phyloP scores from a whole-genome alignment of 192 early-diverging fungal species.

The Spinellus fusiger region DNA sequence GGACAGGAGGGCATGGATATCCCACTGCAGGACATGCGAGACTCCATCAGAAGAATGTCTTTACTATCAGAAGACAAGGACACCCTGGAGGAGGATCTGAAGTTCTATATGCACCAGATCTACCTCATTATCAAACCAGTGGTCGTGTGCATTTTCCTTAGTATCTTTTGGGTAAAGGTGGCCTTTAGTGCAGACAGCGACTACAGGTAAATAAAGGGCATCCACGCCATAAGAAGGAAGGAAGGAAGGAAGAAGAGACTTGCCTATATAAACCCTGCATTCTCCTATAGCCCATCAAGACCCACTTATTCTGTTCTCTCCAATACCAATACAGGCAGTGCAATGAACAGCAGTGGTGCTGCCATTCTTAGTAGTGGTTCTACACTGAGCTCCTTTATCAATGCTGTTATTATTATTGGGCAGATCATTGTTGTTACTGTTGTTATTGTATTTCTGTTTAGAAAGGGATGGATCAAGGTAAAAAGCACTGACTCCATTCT shows the following conservation, averaged over 20 bases:
- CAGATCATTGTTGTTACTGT: conserved; percentile 78
- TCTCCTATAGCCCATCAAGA: conserved; percentile 5
- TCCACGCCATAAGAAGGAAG: too few species aligned
- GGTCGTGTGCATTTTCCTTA: conserved; percentile 65
- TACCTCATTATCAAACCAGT: conserved; percentile 80
- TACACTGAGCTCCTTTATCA: conserved; percentile 36
- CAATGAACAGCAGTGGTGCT: background rate
- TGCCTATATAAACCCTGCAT: background rate
- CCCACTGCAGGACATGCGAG: conserved; percentile 2
- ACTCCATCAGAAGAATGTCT: conserved; percentile 33
- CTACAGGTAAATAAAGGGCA: conserved; percentile 33
- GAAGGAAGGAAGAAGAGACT: background rate
- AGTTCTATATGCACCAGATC: conserved; percentile 77
- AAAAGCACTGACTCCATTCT: background rate
- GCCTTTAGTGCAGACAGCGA: conserved; percentile 48
- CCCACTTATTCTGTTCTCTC: conserved; percentile 8
- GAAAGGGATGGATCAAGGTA: conserved; percentile 72
- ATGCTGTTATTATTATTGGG: conserved; percentile 66
- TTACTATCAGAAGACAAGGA: conserved; percentile 38
- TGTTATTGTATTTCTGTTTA: conserved; percentile 69
- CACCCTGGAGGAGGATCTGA: conserved; percentile 58
- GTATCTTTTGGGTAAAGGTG: conserved; percentile 85
- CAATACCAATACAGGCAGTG: background rate
- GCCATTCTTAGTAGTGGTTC: conserved; percentile 5
- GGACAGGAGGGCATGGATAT: background rate